Evolutionary conservation across 768 basidiomycete species (phyloP).

Genomic region (Obba rivulosa): DNA sequence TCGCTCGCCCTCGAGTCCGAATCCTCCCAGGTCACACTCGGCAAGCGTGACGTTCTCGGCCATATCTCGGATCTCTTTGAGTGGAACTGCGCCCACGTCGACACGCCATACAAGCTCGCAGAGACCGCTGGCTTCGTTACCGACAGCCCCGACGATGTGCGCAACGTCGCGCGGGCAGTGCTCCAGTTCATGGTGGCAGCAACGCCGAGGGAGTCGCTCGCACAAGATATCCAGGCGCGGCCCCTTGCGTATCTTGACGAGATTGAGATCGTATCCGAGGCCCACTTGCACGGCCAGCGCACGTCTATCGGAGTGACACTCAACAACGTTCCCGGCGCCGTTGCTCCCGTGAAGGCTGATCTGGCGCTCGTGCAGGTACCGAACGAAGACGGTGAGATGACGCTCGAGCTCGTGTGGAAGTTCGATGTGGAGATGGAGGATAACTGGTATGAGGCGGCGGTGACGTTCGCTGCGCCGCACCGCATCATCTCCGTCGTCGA

Average conservation of each 20-base stretch:
- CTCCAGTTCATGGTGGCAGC: slow-evolving; percentile 78
- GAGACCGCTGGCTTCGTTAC: slow-evolving; percentile 20
- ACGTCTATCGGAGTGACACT: slow-evolving; percentile 37
- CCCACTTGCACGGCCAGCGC: slow-evolving; percentile 44
- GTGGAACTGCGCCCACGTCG: slow-evolving; percentile 54
- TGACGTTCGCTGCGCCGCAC: slow-evolving; percentile 70
- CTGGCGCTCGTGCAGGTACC: slow-evolving; percentile 83
- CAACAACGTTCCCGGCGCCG: slow-evolving; percentile 66
- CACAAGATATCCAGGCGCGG: slow-evolving; percentile 42
- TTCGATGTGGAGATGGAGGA: slow-evolving; percentile 92
- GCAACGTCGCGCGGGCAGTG: slow-evolving; percentile 49
- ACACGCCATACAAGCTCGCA: slow-evolving; percentile 34
- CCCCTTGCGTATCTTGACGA: slow-evolving; percentile 45
- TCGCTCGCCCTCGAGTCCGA: slow-evolving; percentile 12
- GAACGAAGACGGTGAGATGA: slow-evolving; percentile 37
- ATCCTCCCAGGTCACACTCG: slow-evolving; percentile 32
- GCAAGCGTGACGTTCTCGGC: slow-evolving; percentile 12
- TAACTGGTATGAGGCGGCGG: slow-evolving; percentile 93
- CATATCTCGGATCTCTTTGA: slow-evolving; percentile 42
- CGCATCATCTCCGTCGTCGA: slow-evolving; percentile 87
- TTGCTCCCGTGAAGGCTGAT: slow-evolving; percentile 75
- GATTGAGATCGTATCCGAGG: slow-evolving; percentile 40
- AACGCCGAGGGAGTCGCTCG: slow-evolving; percentile 45
- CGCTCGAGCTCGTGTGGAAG: slow-evolving; percentile 82
- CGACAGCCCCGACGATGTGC: slow-evolving; percentile 15